Base-by-base conservation (phyloP, 352 stramenopile species). In the Elongisporangium prolatum region DNA sequence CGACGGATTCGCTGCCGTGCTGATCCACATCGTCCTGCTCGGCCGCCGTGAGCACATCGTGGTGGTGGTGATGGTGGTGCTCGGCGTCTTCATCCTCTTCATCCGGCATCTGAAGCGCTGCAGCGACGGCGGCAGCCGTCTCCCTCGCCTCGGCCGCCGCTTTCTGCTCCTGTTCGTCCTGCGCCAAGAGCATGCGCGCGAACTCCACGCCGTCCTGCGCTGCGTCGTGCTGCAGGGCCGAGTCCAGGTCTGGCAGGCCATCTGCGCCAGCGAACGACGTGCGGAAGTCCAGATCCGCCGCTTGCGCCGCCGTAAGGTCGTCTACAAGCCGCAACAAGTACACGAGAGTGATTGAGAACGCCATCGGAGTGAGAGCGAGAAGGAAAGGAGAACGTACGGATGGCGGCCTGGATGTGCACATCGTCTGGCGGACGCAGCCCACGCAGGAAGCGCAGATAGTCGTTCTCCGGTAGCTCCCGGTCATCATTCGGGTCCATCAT, bases 371-470 rank as follows among this genome's bases (percentile, higher is more conserved):
- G 62, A 48, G 11, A 52, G 5, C 1, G 63, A 62, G 10, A 7
- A n/a, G 21, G 50, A 44, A 40, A 21, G 34, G 17, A 14, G 52
- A 57, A 75, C 72, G 50, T 51, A 82, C 75, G 65, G 59, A 81
- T 81, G 1, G 72, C 59, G 48, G 70, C 55, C 52, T 74, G 72
- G 16, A 74, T 67, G 21, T 61, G 71, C 40, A 69, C 57, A 54
- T 92, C 82, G 50, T 93, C 80, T 21, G 65, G 53, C 25, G 71
- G 59, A 13, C 83, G 78, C 57, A 92, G 71, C 11, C 78, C 78
- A 52, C 80, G 80, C 63, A 90, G 57, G 59, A 91, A 93, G 68
- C 83, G 76, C 64, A 93, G 60, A 67, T 93, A 91, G 68, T 91
- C 80, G 66, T 85, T 86, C 50, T 89, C 82, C 48, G 53, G 57